These are phyloP conservation scores for Leptographium galeiforme DNA, from an alignment of 2,329 filamentous ascomycete species.

Conservation along the genomic window DNA sequence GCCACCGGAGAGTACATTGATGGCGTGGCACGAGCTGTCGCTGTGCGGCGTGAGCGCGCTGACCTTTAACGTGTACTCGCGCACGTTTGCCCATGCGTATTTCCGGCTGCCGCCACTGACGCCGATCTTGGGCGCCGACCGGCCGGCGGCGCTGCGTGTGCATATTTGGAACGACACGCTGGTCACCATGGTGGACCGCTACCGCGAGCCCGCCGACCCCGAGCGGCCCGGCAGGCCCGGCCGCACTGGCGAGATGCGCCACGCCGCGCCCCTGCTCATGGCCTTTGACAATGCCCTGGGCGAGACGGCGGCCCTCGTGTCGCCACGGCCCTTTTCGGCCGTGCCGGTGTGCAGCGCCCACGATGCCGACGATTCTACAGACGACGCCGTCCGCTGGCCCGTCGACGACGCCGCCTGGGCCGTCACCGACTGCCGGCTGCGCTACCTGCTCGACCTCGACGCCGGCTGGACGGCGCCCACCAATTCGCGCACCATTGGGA, in stretches of 20 bases:
- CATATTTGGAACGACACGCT: slow-evolving; percentile 13
- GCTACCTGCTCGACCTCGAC: slow-evolving; percentile 11
- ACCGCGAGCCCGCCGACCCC: slow-evolving; percentile 3
- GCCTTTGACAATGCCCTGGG: slow-evolving; percentile 7
- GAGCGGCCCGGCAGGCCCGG: too few species aligned
- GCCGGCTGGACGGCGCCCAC: neutral
- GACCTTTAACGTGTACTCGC: slow-evolving; percentile 9
- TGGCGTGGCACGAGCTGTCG: too few species aligned
- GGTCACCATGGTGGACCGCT: slow-evolving; percentile 8
- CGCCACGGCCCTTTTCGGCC: slow-evolving; percentile 3
- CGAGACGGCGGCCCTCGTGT: neutral
- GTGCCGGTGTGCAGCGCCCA: slow-evolving; percentile 9
- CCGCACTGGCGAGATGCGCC: slow-evolving; percentile 1
- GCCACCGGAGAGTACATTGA: too few species aligned
- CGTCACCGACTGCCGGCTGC: slow-evolving; percentile 4
- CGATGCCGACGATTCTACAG: too few species aligned
- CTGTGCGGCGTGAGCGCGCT: slow-evolving; percentile 4
- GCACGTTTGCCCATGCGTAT: slow-evolving; percentile 3
- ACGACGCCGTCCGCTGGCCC: slow-evolving; percentile 3
- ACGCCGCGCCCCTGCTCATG: slow-evolving; percentile 8
- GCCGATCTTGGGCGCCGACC: neutral
- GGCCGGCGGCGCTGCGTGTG: neutral
- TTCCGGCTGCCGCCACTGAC: slow-evolving; percentile 6
- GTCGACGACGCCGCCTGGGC: slow-evolving; percentile 9
- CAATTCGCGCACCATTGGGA: slow-evolving; percentile 3